Evolutionary conservation across 1,284 basidiomycete species (phyloP).

Genomic region (Pulveroboletus ridleyi): DNA sequence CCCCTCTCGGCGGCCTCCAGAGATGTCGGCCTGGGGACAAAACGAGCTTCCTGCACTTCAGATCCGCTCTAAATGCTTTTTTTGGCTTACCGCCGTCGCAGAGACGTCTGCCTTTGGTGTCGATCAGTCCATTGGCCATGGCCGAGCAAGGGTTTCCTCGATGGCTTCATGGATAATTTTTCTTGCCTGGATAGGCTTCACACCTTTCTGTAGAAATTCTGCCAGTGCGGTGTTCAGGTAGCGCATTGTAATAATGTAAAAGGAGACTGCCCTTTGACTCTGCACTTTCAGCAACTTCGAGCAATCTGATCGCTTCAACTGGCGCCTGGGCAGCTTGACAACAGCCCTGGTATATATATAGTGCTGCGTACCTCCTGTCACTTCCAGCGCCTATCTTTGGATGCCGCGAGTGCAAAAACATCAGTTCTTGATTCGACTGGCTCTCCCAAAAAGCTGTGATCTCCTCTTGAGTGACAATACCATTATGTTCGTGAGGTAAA

Average conservation of each 20-base stretch:
- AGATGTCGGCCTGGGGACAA: conserved; percentile 5
- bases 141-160: neutral
- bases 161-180: neutral
- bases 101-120: conserved; percentile 16
- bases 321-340: conserved; percentile 12
- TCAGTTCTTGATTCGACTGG: conserved; percentile 13
- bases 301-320: conserved; percentile 3
- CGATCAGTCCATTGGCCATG: conserved; percentile 14
- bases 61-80: conserved; percentile 9
- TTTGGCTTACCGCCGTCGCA: conserved; percentile 9
- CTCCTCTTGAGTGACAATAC: conserved; percentile 23
- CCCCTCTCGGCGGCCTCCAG: neutral
- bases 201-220: conserved; percentile 10
- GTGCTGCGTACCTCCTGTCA: neutral
- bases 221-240: neutral
- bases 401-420: conserved; percentile 18
- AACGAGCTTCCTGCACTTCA: conserved; percentile 10
- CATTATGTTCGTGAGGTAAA: conserved; percentile 7
- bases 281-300: neutral
- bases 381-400: conserved; percentile 18
- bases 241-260: neutral
- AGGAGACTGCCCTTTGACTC: conserved; percentile 1
- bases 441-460: conserved; percentile 20
- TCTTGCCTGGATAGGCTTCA: neutral
- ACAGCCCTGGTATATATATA: neutral